A percentile compares a stretch with the other conserved stretches of the same genome.
phyloP scores from a whole-genome alignment of 768 basidiomycete species.

The Crucibulum laeve region DNA sequence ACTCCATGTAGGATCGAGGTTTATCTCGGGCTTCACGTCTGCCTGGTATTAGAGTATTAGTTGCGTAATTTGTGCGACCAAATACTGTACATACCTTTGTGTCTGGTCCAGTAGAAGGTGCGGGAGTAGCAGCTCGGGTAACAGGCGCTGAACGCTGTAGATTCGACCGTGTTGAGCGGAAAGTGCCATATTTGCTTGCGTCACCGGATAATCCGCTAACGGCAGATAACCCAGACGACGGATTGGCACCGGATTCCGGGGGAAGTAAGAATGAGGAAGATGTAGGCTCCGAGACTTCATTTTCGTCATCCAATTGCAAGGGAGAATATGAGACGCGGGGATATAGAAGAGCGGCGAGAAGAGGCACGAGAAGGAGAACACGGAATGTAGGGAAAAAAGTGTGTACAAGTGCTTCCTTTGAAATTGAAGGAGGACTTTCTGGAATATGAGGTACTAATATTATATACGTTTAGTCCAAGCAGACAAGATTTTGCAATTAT shows the following conservation, averaged over 20 bases:
- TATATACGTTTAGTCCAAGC: conserved; percentile 9
- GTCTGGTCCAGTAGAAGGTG: conserved; percentile 34
- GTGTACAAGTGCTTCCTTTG: conserved; percentile 29
- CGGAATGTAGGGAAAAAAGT: conserved; percentile 59
- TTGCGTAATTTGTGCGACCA: neutral
- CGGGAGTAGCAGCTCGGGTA: conserved; percentile 49
- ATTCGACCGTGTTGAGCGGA: conserved; percentile 46
- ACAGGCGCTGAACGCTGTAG: conserved; percentile 48
- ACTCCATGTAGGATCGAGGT: conserved; percentile 64
- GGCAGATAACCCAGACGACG: conserved; percentile 50
- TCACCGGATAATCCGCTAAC: conserved; percentile 34
- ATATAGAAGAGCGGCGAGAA: conserved; percentile 55
- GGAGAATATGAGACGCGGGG: conserved; percentile 67
- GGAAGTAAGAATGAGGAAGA: conserved; percentile 54
- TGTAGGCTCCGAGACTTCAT: conserved; percentile 35
- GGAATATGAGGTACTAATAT: conserved; percentile 21
- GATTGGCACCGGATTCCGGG: conserved; percentile 35
- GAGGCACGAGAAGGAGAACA: conserved; percentile 53
- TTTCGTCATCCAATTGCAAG: conserved; percentile 34
- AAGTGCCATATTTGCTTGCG: conserved; percentile 73
- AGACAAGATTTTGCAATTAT: conserved; percentile 4
- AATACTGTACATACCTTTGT: conserved; percentile 26
- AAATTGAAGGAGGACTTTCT: conserved; percentile 18
- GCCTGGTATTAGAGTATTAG: conserved; percentile 17
- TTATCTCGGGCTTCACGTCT: conserved; percentile 45